A percentile compares a stretch with the other conserved stretches of the same genome.
phyloP scores from a whole-genome alignment of 306 rosid genomes.

The Spatholobus suberectus region DNA sequence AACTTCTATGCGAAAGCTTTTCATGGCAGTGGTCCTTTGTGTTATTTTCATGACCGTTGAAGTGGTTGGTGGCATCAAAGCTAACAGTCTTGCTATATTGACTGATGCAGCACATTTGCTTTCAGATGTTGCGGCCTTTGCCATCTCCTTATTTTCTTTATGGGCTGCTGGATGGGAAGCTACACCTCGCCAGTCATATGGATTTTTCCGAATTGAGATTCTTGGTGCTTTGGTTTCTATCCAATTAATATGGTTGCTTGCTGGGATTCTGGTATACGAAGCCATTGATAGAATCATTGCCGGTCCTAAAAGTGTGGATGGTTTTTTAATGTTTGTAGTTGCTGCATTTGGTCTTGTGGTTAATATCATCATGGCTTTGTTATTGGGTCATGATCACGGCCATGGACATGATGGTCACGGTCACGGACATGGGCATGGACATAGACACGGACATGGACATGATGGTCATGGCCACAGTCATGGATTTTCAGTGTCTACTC shows the following conservation, averaged over 20 bases:
- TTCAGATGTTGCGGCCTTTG: slow-evolving; percentile 79
- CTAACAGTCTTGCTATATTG: slow-evolving; percentile 81
- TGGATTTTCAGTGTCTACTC: slow-evolving; percentile 54
- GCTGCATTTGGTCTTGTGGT: slow-evolving; percentile 74
- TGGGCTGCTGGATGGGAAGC: slow-evolving; percentile 94
- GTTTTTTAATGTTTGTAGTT: slow-evolving; percentile 70
- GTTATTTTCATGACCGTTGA: slow-evolving; percentile 74
- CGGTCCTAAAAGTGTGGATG: slow-evolving; percentile 56
- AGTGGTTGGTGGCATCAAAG: slow-evolving; percentile 76
- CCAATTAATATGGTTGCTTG: slow-evolving; percentile 79
- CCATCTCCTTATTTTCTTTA: slow-evolving; percentile 77
- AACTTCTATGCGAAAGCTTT: slow-evolving; percentile 71
- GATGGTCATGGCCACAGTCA: slow-evolving; percentile 51
- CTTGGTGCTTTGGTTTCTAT: slow-evolving; percentile 83
- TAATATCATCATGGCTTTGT: slow-evolving; percentile 69
- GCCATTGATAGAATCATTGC: slow-evolving; percentile 67
- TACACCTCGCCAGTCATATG: slow-evolving; percentile 82
- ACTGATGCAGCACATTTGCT: slow-evolving; percentile 91
- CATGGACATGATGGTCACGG: slow-evolving; percentile 60
- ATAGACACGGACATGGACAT: slow-evolving; percentile 9
- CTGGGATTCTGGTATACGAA: slow-evolving; percentile 78
- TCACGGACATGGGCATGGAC: slow-evolving; percentile 51
- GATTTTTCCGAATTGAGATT: slow-evolving; percentile 80
- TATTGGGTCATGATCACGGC: slow-evolving; percentile 80
- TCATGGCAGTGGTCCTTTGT: slow-evolving; percentile 71